Evolutionary conservation across 2,329 filamentous ascomycete genomes (phyloP).

Genomic region (Arthrocladium fulminans): DNA sequence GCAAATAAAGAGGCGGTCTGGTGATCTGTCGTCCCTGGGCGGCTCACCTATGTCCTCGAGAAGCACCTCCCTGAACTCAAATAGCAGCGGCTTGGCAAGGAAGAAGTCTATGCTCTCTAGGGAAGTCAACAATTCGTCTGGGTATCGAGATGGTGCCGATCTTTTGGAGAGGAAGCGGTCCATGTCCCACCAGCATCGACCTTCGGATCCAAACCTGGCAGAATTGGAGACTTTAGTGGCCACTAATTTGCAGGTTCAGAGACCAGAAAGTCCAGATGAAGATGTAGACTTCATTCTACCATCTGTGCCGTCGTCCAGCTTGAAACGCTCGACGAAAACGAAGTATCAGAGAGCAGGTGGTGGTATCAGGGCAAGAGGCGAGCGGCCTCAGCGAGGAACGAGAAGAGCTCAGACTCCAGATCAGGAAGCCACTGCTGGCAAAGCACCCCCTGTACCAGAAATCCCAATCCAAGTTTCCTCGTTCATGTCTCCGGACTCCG

Average conservation of each 20-base stretch:
- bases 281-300: slow-evolving; percentile 59
- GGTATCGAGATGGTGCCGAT: slow-evolving; percentile 77
- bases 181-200: slow-evolving; percentile 41
- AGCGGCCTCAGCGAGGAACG: slow-evolving; percentile 61
- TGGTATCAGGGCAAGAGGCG: slow-evolving; percentile 48
- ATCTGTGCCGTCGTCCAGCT: slow-evolving; percentile 61
- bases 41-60: slow-evolving; percentile 28
- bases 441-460: slow-evolving; percentile 22
- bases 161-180: slow-evolving; percentile 66
- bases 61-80: slow-evolving; percentile 16
- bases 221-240: slow-evolving; percentile 73
- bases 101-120: slow-evolving; percentile 95
- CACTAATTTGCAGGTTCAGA: slow-evolving; percentile 50
- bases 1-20: slow-evolving; percentile 75
- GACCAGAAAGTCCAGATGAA: slow-evolving; percentile 60
- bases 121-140: slow-evolving; percentile 70
- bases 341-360: slow-evolving; percentile 77
- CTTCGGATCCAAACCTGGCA: slow-evolving; percentile 55
- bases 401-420: slow-evolving; percentile 35
- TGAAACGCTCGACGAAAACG: slow-evolving; percentile 84
- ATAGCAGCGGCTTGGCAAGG: slow-evolving; percentile 55
- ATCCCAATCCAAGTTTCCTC: slow-evolving; percentile 26
- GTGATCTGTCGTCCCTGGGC: slow-evolving; percentile 54
- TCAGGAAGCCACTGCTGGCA: slow-evolving; percentile 4
- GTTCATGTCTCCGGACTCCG: slow-evolving; percentile 31